Evolutionary conservation across 2,329 filamentous ascomycete genomes (phyloP), one percentile per base, ranked within the genome.

Genomic region (Colletotrichum horii): DNA sequence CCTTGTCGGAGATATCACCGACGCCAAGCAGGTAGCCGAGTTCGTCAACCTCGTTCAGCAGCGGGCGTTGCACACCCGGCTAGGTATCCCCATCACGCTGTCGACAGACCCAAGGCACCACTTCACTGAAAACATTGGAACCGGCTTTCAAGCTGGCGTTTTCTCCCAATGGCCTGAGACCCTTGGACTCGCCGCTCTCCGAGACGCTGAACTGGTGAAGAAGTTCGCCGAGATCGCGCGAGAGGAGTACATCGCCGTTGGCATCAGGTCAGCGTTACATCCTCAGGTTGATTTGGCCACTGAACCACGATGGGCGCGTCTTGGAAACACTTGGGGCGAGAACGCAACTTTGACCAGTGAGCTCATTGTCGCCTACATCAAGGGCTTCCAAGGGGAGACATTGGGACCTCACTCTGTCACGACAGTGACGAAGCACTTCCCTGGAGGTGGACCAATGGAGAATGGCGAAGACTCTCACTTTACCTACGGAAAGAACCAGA

Each of bases 391-490:
- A 30, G 87, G 86, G 0, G 82, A 84, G 3, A 80, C 83, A 36
- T 81, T 89, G n/a, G 88, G 88, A 0, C 77, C 80, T 0, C 76
- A 84, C 32, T 88, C 86, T 3, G 85, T 90, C 5, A 85, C 84
- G 2, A 87, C 88, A 0, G 85, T 89, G 3, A 89, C 88, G 0
- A 90, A 90, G 80, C 88, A 91, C 76, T 90, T 91, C 77, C 88
- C 89, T 0, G 89, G 89, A 6, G 87, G 85, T 9, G 89, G 89
- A 0, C 85, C 88, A 0, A 84, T 87, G 78, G 81, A 88, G 72
- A 81, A 88, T 62, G 89, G 89, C 24, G 87, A 90, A 62, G 89
- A 90, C 77, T 85, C 87, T 19, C 89, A 90, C 70, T 90, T 90
- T 75, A 80, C 80, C 1, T 89, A 89, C 71, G 89, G 89, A 36